Percentiles rank a stretch among this genome's conserved stretches.
Conservation (phyloP, 177 flowering plant genomes). For the Vitis hybrid region DNA sequence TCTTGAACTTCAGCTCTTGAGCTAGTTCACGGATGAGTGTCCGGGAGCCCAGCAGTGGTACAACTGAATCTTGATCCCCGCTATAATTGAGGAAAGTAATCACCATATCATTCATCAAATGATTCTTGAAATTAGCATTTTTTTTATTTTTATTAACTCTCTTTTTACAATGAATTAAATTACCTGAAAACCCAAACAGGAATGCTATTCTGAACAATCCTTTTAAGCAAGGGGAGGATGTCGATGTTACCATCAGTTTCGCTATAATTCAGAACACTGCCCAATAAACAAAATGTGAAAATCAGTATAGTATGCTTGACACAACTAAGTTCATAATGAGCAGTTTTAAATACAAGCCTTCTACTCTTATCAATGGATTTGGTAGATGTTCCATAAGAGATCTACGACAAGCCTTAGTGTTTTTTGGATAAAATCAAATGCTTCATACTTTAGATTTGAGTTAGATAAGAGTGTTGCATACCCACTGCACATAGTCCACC, state of each 20-base stretch:
- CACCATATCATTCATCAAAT: not conserved
- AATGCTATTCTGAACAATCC: constrained; percentile 50
- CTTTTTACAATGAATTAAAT: not conserved
- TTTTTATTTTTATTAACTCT: not conserved
- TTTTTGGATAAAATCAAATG: not conserved
- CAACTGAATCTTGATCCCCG: constrained; percentile 93
- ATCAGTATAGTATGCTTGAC: not conserved
- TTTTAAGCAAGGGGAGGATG: constrained; percentile 81
- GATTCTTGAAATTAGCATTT: not conserved
- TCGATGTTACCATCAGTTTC: constrained; percentile 63
- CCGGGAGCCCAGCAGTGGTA: constrained; percentile 82
- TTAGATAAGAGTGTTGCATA: constrained; percentile 24
- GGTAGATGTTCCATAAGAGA: too few species aligned
- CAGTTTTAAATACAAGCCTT: not conserved
- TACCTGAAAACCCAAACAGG: constrained; percentile 96
- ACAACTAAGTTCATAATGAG: not conserved
- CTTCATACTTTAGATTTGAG: not conserved
- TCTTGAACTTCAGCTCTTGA: constrained; percentile 56
- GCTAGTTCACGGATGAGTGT: constrained; percentile 88
- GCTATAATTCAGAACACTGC: constrained; percentile 65
- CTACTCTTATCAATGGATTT: too few species aligned
- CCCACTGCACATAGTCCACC: constrained; percentile 92
- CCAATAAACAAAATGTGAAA: constrained; percentile 2
- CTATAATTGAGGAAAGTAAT: constrained; percentile 31
- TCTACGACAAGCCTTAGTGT: too few species aligned